Evolutionary conservation across 2,329 filamentous ascomycete genomes (phyloP).

Genomic region (Xylariaceae sp.): DNA sequence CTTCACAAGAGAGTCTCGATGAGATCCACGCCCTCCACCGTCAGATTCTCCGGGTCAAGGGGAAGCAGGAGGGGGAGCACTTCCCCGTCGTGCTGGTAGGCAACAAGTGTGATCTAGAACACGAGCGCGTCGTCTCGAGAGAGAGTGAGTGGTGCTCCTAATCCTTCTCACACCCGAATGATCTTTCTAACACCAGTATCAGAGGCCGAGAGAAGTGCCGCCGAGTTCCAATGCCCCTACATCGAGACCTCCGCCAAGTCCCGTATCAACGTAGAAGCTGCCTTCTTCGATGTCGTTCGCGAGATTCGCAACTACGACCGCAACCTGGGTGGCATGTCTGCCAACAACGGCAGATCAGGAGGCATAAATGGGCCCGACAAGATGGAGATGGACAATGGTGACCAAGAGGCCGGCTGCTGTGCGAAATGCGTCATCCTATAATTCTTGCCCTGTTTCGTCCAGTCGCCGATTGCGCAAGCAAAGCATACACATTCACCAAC

Average conservation of each 20-base stretch:
- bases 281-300: conserved; percentile 96
- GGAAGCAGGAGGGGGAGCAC: conserved; percentile 76
- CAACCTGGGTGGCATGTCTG: conserved; percentile 87
- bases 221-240: conserved; percentile 85
- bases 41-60: conserved; percentile 97
- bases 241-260: conserved; percentile 99
- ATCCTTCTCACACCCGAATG: conserved; percentile 1
- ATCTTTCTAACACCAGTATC: conserved; percentile 20
- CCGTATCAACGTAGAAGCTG: conserved; percentile 95
- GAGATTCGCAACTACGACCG: conserved; percentile 98
- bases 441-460: too few relatives aligned
- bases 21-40: conserved; percentile 99
- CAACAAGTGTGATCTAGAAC: conserved; percentile 98
- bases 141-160: conserved; percentile 60
- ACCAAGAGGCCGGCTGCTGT: conserved; percentile 73
- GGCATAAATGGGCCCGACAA: conserved; percentile 62
- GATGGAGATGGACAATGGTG: conserved; percentile 72
- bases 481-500: too few relatives aligned
- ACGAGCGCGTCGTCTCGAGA: conserved; percentile 84
- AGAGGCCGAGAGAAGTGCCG: conserved; percentile 66
- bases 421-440: conserved; percentile 86
- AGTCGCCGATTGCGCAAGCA: too few relatives aligned
- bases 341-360: conserved; percentile 62
- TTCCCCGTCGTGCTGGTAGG: conserved; percentile 99
- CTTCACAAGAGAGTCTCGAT: conserved; percentile 93